These are phyloP conservation scores for Auriculariales sp. DNA, from an alignment of 768 basidiomycete genomes.

Conservation along the genomic window DNA sequence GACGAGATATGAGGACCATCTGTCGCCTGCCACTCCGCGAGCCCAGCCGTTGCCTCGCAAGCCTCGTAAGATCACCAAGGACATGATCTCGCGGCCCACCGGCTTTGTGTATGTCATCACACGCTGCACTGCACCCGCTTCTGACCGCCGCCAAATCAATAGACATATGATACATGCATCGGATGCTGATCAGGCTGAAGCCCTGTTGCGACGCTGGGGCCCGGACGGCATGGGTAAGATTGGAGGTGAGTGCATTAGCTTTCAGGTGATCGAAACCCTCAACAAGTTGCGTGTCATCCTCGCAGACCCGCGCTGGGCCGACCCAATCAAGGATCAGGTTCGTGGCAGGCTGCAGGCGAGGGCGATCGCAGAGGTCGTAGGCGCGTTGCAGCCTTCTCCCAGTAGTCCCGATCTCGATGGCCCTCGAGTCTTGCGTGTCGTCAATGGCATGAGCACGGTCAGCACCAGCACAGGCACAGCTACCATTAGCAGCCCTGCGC, in stretches of 20 bases:
- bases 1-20: conserved; percentile 50
- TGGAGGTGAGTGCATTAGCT: conserved; percentile 42
- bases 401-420: conserved; percentile 24
- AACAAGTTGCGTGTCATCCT: conserved; percentile 11
- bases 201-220: conserved; percentile 75
- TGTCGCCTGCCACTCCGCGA: conserved; percentile 17
- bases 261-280: conserved; percentile 7
- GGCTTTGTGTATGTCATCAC: conserved; percentile 66
- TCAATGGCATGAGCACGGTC: conserved; percentile 60
- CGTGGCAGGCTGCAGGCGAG: conserved; percentile 49
- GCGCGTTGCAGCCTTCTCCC: conserved; percentile 45
- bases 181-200: conserved; percentile 79
- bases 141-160: conserved; percentile 1
- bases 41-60: conserved; percentile 26
- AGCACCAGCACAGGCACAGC: conserved; percentile 33
- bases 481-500: conserved; percentile 43
- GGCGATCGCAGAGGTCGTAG: conserved; percentile 67
- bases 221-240: conserved; percentile 81
- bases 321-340: conserved; percentile 71
- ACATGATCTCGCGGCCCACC: conserved; percentile 75
- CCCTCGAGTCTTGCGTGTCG: conserved; percentile 50
- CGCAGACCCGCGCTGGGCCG: conserved; percentile 77
- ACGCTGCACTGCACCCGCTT: conserved; percentile 1
- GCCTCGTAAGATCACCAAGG: conserved; percentile 62
- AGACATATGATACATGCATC: conserved; percentile 78